Evolutionary conservation across 306 rosid species (phyloP), one percentile per base, ranked within the genome.

Genomic region (Cucurbita argyrosperma): DNA sequence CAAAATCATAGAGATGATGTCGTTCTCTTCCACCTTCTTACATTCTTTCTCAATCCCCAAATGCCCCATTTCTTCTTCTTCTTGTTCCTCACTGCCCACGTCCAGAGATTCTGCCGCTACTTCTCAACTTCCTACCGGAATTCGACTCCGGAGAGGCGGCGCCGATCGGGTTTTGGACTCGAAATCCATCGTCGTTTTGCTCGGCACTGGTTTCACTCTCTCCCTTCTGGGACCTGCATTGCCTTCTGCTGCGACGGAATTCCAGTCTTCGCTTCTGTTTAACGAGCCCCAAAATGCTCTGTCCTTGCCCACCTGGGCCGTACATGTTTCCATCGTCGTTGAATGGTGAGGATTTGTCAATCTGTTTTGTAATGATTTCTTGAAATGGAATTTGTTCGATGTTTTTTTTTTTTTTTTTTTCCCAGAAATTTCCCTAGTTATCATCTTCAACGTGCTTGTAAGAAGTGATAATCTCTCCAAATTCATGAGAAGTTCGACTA

Each of bases 291-390:
- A 86, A 71, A 94, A 94, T 80, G 96, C 97, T 15, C 97, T 94
- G 46, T 94, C 99, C 66, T 78, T 94, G 76, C 97, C 97, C 76
- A 94, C 99, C 1, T 94, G 97, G 97, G 92, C 99, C 72, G 53
- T 91, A 37, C 99, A 94, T 37, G 92, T 91, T 40, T 94, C 97
- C 77, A 94, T 97, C 55, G 99, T 94, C 13, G 79, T 78, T 77
- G 97, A 91, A 80, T 89, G 97, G 98, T 93, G 62, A 64, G 46
- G 42, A 50, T 75, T 73, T 42, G 38, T 67, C 23, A n/a, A 37
- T 13, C 0, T 19, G 9, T 18, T 71, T 65, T 72, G 65, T 30
- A 50, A 50, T 50, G n/a, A 50, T 50, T 50, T 50, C n/a, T 13
- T 0, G 7, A 13, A 50, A 50, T 50, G 1, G 10, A 45, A 9